phyloP scores from a whole-genome alignment of 129 eudicot genomes.

The Heracleum sosnowskyi region DNA sequence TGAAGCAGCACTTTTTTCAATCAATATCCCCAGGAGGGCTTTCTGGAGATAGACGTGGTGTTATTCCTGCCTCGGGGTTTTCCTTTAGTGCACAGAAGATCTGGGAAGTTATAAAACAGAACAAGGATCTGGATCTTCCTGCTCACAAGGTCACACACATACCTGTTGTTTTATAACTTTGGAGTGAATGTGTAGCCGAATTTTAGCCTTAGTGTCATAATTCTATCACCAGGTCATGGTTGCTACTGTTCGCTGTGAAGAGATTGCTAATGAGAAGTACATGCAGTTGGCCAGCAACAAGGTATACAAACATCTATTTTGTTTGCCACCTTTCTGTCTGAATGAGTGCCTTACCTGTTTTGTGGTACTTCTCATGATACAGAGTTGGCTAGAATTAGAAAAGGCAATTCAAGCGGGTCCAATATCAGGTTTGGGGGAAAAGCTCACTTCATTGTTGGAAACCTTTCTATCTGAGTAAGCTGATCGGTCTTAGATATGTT shows the following conservation, averaged over 20 bases:
- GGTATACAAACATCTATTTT: constrained; percentile 28
- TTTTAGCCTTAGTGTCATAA: not conserved
- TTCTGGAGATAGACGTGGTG: constrained; percentile 74
- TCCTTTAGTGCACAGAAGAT: constrained; percentile 46
- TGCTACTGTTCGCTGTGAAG: constrained; percentile 83
- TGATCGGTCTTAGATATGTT: not conserved
- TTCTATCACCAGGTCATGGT: constrained; percentile 56
- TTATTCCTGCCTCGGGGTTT: constrained; percentile 65
- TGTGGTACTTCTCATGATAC: not conserved
- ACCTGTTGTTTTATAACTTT: not conserved
- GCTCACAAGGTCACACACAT: constrained; percentile 33
- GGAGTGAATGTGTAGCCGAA: not conserved
- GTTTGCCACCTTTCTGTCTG: constrained; percentile 7
- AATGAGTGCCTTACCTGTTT: not conserved
- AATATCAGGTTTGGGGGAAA: constrained; percentile 25
- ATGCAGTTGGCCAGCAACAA: constrained; percentile 28
- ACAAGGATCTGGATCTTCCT: constrained; percentile 54
- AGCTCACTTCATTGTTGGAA: constrained; percentile 18
- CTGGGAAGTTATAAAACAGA: constrained; percentile 51
- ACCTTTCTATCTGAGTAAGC: constrained; percentile 32
- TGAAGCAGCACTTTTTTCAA: constrained; percentile 51
- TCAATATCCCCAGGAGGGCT: constrained; percentile 72
- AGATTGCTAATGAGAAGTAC: constrained; percentile 59
- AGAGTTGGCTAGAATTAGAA: constrained; percentile 31
- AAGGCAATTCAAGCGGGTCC: constrained; percentile 20